These are phyloP conservation scores for Dendryphion nanum DNA, from an alignment of 2,329 filamentous ascomycete species.

Conservation along the genomic window DNA sequence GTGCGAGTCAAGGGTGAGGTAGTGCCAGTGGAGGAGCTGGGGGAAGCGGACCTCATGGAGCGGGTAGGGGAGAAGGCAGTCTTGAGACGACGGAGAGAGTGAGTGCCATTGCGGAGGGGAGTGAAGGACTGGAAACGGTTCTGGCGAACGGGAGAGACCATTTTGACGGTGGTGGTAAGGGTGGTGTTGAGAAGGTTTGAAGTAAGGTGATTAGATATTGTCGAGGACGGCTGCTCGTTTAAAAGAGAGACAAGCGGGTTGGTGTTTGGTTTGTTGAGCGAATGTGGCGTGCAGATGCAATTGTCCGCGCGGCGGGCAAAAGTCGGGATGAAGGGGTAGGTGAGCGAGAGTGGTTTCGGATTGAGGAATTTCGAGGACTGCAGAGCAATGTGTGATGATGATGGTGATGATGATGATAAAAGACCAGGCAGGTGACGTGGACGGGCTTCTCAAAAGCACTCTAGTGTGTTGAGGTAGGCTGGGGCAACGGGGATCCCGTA, in stretches of 20 bases:
- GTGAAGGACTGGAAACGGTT: conserved; percentile 40
- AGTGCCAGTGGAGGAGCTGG: conserved; percentile 21
- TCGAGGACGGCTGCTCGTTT: too few species aligned
- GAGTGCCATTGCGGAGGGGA: conserved; percentile 27
- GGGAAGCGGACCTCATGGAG: conserved; percentile 25
- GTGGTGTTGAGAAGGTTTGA: neutral
- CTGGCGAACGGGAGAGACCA: conserved; percentile 31
- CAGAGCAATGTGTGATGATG: too few species aligned
- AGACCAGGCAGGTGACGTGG: neutral
- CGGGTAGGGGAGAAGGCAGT: conserved; percentile 37
- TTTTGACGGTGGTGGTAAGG: conserved; percentile 13
- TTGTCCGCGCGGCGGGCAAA: conserved; percentile 14
- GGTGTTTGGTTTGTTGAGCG: conserved; percentile 2
- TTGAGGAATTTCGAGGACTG: neutral
- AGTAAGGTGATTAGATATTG: conserved; percentile 7
- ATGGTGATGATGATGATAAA: too few species aligned
- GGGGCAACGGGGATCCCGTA: neutral
- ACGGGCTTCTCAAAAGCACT: neutral
- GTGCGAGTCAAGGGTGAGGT: conserved; percentile 30
- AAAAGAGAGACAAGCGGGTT: too few species aligned
- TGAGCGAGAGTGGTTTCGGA: neutral
- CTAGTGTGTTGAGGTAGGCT: neutral
- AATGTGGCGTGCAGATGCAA: conserved; percentile 13
- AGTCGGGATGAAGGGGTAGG: too few species aligned
- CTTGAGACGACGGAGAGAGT: conserved; percentile 31